Percentiles rank a stretch among this genome's conserved stretches.
Conservation (phyloP, 352 stramenopile species). For the Globisporangium carolinianum region DNA sequence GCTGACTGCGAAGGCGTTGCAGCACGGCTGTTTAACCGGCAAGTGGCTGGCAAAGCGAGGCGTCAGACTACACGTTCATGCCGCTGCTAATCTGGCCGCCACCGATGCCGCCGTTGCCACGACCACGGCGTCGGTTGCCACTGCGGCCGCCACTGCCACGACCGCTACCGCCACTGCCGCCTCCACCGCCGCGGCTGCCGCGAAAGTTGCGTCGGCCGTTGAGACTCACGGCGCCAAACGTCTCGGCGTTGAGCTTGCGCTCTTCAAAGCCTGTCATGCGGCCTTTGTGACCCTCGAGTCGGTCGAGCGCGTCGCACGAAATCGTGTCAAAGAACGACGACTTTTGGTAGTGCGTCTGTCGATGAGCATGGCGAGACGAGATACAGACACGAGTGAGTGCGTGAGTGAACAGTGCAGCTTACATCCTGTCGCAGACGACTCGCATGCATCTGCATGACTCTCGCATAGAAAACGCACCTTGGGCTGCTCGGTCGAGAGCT, state of each 20-base stretch:
- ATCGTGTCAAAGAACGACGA: slow-evolving; percentile 89
- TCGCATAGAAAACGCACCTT: slow-evolving; percentile 13
- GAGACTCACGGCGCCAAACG: slow-evolving; percentile 79
- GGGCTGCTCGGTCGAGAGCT: slow-evolving; percentile 42
- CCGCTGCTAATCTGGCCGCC: slow-evolving; percentile 3
- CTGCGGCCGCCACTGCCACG: slow-evolving; percentile 22
- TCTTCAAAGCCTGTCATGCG: slow-evolving; percentile 70
- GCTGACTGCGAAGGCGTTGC: too few species aligned
- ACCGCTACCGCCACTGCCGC: slow-evolving; percentile 20
- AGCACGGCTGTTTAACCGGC: background rate
- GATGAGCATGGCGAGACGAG: background rate
- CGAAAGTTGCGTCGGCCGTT: slow-evolving; percentile 82
- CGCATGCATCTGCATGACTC: too few species aligned
- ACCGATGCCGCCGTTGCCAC: slow-evolving; percentile 29
- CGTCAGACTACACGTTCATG: slow-evolving; percentile 3
- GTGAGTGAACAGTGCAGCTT: too few species aligned
- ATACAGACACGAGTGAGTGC: too few species aligned
- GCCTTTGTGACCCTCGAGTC: slow-evolving; percentile 58
- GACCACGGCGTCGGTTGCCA: slow-evolving; percentile 12
- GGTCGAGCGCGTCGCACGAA: slow-evolving; percentile 82
- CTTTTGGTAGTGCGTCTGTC: slow-evolving; percentile 77
- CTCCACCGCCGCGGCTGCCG: slow-evolving; percentile 40
- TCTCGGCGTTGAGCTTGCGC: slow-evolving; percentile 86
- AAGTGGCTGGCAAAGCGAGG: too few species aligned
- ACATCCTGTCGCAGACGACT: background rate